These are phyloP conservation scores for Globisporangium ultimum DNA, from an alignment of 352 stramenopile species.

Conservation along the genomic window DNA sequence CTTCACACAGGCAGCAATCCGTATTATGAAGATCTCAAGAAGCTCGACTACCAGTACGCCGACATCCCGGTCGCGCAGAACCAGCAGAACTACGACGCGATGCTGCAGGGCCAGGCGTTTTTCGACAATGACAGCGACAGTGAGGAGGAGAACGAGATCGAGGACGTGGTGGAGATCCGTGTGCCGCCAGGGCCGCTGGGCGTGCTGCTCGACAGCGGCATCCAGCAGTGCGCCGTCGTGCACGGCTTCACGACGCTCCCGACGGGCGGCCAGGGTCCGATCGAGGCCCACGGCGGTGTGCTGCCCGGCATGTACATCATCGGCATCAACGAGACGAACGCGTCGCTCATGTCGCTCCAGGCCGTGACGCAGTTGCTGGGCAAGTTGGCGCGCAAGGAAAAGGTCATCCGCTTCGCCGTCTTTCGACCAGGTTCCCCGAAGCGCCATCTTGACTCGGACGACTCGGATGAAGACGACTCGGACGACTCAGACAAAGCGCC, in stretches of 20 bases:
- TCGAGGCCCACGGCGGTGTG: slow-evolving; percentile 62
- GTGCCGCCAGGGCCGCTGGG: slow-evolving; percentile 72
- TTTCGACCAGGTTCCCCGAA: slow-evolving; percentile 57
- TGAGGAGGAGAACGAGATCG: slow-evolving; percentile 75
- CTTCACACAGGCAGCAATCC: slow-evolving; percentile 30
- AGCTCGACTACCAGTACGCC: slow-evolving; percentile 68
- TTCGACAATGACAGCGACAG: slow-evolving; percentile 83
- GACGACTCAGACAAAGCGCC: slow-evolving; percentile 41
- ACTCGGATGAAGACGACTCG: slow-evolving; percentile 35
- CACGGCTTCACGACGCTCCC: slow-evolving; percentile 75
- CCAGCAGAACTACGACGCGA: slow-evolving; percentile 44
- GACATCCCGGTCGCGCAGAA: slow-evolving; percentile 47
- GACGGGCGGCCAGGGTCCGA: slow-evolving; percentile 53
- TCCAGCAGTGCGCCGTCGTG: slow-evolving; percentile 76
- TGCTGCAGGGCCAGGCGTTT: slow-evolving; percentile 72
- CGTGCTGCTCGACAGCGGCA: slow-evolving; percentile 73
- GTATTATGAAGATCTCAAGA: slow-evolving; percentile 68
- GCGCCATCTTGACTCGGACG: slow-evolving; percentile 36
- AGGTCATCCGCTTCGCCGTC: slow-evolving; percentile 76
- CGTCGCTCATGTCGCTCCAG: slow-evolving; percentile 76
- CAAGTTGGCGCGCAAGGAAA: slow-evolving; percentile 73
- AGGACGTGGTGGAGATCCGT: slow-evolving; percentile 68
- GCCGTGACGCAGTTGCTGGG: slow-evolving; percentile 68
- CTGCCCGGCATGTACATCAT: slow-evolving; percentile 84
- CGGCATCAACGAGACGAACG: slow-evolving; percentile 84